A percentile compares a stretch with the other conserved stretches of the same genome.
Evolutionary conservation across 2,329 filamentous ascomycete genomes (phyloP).

Genomic region (Fusarium tjaetaba): DNA sequence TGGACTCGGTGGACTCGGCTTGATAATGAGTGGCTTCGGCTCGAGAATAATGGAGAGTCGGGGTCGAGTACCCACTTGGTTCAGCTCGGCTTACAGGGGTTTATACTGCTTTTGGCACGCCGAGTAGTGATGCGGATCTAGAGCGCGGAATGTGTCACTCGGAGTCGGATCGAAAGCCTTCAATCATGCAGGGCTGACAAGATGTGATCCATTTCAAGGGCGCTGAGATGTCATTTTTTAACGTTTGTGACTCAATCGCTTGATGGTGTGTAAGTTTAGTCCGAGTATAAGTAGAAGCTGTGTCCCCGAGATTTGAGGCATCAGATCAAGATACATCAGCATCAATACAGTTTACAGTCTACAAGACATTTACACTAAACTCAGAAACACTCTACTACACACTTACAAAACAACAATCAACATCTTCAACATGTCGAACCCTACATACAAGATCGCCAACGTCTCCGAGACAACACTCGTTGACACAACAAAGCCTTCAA

Average conservation of each 20-base stretch:
- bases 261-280: not conserved
- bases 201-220: conserved; percentile 24
- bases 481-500: conserved; percentile 24
- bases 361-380: not conserved
- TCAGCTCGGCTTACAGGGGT: conserved; percentile 33
- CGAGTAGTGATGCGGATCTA: not conserved
- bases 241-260: conserved; percentile 35
- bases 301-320: not conserved
- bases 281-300: conserved; percentile 32
- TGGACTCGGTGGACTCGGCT: conserved; percentile 7
- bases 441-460: conserved; percentile 34
- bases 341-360: conserved; percentile 2
- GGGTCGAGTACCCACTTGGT: conserved; percentile 13
- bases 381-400: not conserved
- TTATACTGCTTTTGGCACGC: not conserved
- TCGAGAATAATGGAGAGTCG: not conserved
- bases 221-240: conserved; percentile 1
- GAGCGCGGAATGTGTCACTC: conserved; percentile 34
- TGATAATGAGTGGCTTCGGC: not conserved
- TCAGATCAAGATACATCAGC: conserved; percentile 2
- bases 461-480: conserved; percentile 41
- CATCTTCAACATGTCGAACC: conserved; percentile 30
- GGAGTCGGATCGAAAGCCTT: conserved; percentile 8
- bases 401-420: not conserved
- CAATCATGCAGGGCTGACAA: conserved; percentile 32